Base-by-base conservation (phyloP, 1,139 yeast genomes). In the Pichia sp. region DNA sequence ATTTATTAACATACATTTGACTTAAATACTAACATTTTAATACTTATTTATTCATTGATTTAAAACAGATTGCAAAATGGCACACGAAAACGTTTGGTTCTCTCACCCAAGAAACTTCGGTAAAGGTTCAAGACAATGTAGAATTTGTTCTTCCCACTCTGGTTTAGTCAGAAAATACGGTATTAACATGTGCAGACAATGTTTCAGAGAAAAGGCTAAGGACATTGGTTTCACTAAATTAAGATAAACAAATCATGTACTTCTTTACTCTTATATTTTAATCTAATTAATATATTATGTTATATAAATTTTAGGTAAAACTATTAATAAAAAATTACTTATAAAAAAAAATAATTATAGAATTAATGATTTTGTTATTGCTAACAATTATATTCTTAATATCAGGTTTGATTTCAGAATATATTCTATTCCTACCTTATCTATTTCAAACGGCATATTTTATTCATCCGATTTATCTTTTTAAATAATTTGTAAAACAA, bases 31-130 rank as follows among this genome's bases (percentile, higher is more conserved):
- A 51, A 51, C 54, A 42, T 25, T 20, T 9, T 20, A 9, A 6
- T 29, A 11, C 12, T 11, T n/a, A 31, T 30, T 37, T 10, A 9
- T 32, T 38, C 40, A 23, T 32, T 37, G 16, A 16, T 16, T 16
- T 16, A 16, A 16, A 16, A 45, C 41, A 49, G 49, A 48, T 43
- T 36, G 16, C 16, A 37, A 51, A 38, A 90, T 90, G 97, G 97
- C 97, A 83, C 97, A 90, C 97, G 97, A 87, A 84, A 85, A 89
- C 89, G 96, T 92, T 82, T 94, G 98, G 98, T 92, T 76, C 84
- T 90, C 97, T 76, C 98, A 92, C 96, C 98, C 98, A 82, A 89
- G 97, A 87, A 90, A 85, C 77, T 90, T 82, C 87, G 98, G 98
- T 78, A 94, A 94, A 87, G 99, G 99, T 79, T 87, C 97, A 69